A percentile compares a stretch with the other conserved stretches of the same genome.
phyloP scores from a whole-genome alignment of 2,329 filamentous ascomycete species.

The Clarireedia monteithiana region DNA sequence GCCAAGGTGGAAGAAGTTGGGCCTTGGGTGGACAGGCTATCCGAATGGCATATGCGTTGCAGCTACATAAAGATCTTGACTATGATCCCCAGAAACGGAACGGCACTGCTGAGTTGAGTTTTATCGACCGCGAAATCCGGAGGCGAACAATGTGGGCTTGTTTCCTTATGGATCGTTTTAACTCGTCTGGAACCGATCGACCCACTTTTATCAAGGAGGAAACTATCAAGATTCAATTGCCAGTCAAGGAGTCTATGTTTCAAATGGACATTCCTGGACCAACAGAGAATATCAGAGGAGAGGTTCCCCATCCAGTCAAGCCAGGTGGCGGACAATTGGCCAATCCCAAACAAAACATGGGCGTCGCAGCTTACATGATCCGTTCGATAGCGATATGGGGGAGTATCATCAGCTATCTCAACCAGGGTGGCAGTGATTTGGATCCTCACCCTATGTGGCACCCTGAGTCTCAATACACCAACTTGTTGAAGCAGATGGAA shows the following conservation, averaged over 20 bases:
- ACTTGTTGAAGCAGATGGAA: slow-evolving; percentile 62
- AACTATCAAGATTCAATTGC: slow-evolving; percentile 80
- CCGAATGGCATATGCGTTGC: slow-evolving; percentile 92
- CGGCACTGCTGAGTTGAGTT: slow-evolving; percentile 60
- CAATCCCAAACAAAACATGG: slow-evolving; percentile 78
- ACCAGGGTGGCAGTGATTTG: slow-evolving; percentile 76
- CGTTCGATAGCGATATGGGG: slow-evolving; percentile 84
- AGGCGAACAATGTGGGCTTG: slow-evolving; percentile 97
- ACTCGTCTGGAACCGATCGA: slow-evolving; percentile 87
- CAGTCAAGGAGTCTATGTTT: slow-evolving; percentile 84
- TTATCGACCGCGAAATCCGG: slow-evolving; percentile 88
- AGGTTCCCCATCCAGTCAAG: slow-evolving; percentile 53
- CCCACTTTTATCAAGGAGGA: slow-evolving; percentile 89
- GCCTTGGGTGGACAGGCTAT: slow-evolving; percentile 91
- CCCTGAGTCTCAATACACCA: slow-evolving; percentile 65
- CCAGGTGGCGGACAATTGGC: slow-evolving; percentile 56
- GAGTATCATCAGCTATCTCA: slow-evolving; percentile 79
- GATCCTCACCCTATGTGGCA: slow-evolving; percentile 78
- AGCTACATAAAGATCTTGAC: slow-evolving; percentile 86
- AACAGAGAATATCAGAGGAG: slow-evolving; percentile 75
- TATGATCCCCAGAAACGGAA: slow-evolving; percentile 65
- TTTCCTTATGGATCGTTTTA: slow-evolving; percentile 95
- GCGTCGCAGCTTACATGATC: slow-evolving; percentile 85
- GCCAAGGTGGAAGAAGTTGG: slow-evolving; percentile 93
- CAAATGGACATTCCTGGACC: slow-evolving; percentile 83